Conservation (phyloP, 176 grass and related monocot species). For the Carex scoparia region DNA sequence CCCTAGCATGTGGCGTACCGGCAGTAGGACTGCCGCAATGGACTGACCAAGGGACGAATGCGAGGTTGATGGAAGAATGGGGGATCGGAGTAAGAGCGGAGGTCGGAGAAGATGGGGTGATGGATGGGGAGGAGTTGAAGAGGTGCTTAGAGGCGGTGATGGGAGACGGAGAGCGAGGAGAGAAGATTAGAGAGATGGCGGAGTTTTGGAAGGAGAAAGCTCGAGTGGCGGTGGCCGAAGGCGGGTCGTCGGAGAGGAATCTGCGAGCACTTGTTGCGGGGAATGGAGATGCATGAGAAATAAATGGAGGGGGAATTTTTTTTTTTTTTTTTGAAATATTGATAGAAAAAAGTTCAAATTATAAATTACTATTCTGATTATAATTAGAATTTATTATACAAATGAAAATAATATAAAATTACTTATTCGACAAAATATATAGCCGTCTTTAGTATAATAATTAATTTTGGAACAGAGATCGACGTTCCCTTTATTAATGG, state of each 20-base stretch:
- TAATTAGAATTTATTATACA: too few species aligned
- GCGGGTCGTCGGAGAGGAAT: conserved; percentile 17
- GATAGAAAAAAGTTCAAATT: too few species aligned
- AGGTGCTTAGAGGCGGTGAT: conserved; percentile 49
- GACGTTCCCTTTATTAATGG: not conserved
- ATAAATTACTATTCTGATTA: too few species aligned
- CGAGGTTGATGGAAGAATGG: conserved; percentile 32
- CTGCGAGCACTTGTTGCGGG: not conserved
- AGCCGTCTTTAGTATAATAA: too few species aligned
- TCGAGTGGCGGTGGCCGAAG: not conserved
- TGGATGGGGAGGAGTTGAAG: conserved; percentile 33
- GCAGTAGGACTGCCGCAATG: conserved; percentile 22
- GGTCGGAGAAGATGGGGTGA: conserved; percentile 12
- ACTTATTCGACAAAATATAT: too few species aligned
- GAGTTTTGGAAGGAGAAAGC: conserved; percentile 19
- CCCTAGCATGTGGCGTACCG: conserved; percentile 31
- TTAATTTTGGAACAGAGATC: not conserved
- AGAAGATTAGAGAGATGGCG: conserved; percentile 4
- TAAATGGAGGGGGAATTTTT: not conserved
- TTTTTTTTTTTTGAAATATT: too few species aligned
- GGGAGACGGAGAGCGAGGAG: not conserved
- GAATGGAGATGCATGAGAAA: not conserved
- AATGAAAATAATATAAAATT: too few species aligned
- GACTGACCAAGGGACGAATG: conserved; percentile 35
- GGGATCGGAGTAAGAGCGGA: conserved; percentile 8